Conservation (phyloP, 2,329 filamentous ascomycete genomes). For the Penicillium verrucosum region DNA sequence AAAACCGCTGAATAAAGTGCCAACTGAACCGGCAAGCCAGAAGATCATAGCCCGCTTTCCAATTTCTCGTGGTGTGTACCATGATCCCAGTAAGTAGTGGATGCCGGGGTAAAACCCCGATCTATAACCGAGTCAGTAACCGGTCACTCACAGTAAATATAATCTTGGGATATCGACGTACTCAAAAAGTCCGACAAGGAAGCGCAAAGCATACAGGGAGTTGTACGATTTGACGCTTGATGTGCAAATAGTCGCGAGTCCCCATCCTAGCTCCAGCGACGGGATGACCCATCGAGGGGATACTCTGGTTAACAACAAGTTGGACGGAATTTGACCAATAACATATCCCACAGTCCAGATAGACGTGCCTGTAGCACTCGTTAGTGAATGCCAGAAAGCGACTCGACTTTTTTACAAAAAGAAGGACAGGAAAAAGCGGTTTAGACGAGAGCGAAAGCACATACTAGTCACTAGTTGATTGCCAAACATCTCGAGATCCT, state of each 20-base stretch:
- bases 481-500: slow-evolving; percentile 36
- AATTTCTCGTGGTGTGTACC: slow-evolving; percentile 26
- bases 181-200: slow-evolving; percentile 32
- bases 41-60: slow-evolving; percentile 26
- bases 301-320: slow-evolving; percentile 46
- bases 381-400: not conserved
- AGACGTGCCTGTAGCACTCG: slow-evolving; percentile 21
- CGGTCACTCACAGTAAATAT: not conserved
- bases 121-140: not conserved
- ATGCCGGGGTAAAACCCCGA: slow-evolving; percentile 27
- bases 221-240: slow-evolving; percentile 25
- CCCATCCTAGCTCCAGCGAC: slow-evolving; percentile 35
- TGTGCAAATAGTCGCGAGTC: slow-evolving; percentile 21
- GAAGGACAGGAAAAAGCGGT: not conserved
- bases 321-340: slow-evolving; percentile 44
- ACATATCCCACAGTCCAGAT: slow-evolving; percentile 49
- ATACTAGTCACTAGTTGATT: slow-evolving; percentile 37
- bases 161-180: not conserved
- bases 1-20: slow-evolving; percentile 24
- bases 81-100: slow-evolving; percentile 27
- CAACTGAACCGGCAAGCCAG: slow-evolving; percentile 21
- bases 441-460: not conserved
- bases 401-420: not conserved
- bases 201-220: slow-evolving; percentile 22
- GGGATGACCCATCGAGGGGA: slow-evolving; percentile 46